Base-by-base conservation (phyloP, 805 yeast genomes). In the Starmerella cellae region DNA sequence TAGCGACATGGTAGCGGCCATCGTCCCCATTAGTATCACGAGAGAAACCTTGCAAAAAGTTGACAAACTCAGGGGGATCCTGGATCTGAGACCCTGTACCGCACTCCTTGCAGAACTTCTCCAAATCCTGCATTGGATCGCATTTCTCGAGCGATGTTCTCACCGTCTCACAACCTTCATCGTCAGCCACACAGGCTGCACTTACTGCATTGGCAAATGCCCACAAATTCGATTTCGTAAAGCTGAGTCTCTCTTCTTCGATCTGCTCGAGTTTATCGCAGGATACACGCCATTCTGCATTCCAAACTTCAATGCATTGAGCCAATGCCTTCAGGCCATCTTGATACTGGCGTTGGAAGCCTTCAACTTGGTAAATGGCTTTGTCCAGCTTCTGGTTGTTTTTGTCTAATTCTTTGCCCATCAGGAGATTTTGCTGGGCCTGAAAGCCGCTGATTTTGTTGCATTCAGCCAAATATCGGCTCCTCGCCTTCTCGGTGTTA, bases 171-270 rank as follows among this genome's bases (percentile, higher is more conserved):
- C 80, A 82, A 9, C 80, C 69, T 47, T 74, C 78, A 55, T 84
- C 95, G 53, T 79, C 81, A 35, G 75, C 73, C 26, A 83, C 87
- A 56, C 94, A 84, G 2, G 77, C 67, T 0, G 82, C 69, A 6
- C 93, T 81, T 8, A 81, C 66, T 31, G 76, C 68, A 59, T 83
- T 83, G 37, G 88, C 75, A 55, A 69, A 82, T 34, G 76, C 80
- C 81, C 94, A 84, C 45, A 84, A 60, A 51, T 77, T 81, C 16
- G 78, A 65, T 53, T 82, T 79, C 43, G 80, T 55, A 47, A 76
- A 70, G 52, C 78, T 79, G 42, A 82, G 71, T 48, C 87, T 70
- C 55, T 80, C 84, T 38, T 74, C 73, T 56, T 83, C 95, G 37
- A 80, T 59, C 41, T 64, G 69, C 60, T 83, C 85, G 48, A 79